Conservation (phyloP, 2,329 filamentous ascomycete species). For the Coniella vitis region DNA sequence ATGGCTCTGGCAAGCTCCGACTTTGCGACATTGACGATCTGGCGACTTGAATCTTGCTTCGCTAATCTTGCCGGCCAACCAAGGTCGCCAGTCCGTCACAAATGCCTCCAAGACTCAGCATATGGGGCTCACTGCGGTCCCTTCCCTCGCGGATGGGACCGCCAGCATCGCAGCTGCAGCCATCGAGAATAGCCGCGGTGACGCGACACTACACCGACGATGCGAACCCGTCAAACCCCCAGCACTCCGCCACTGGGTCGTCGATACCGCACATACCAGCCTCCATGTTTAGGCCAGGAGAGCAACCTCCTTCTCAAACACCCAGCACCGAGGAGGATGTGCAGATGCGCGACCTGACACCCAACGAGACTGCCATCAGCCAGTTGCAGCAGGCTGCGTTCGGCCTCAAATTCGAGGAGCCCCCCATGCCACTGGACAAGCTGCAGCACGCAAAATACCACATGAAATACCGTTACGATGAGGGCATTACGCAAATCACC, state of each 20-base stretch:
- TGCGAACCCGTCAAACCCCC: constrained; percentile 7
- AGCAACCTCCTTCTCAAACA: neutral
- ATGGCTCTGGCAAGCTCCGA: neutral
- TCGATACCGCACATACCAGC: constrained; percentile 10
- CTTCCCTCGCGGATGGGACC: constrained; percentile 33
- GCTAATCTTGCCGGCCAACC: constrained; percentile 10
- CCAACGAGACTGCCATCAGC: constrained; percentile 34
- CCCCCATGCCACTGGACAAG: constrained; percentile 54
- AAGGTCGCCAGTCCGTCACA: constrained; percentile 15
- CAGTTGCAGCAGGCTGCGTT: constrained; percentile 28
- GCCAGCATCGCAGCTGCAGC: constrained; percentile 18
- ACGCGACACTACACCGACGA: constrained; percentile 24
- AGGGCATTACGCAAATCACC: constrained; percentile 78
- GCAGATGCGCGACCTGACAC: constrained; percentile 29
- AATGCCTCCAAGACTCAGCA: constrained; percentile 51
- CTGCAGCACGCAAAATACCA: constrained; percentile 39
- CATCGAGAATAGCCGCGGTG: constrained; percentile 21
- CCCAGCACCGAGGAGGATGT: constrained; percentile 21
- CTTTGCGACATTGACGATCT: neutral
- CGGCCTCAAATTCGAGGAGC: constrained; percentile 63
- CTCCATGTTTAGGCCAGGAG: constrained; percentile 5
- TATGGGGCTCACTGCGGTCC: constrained; percentile 37
- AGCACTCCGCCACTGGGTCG: neutral
- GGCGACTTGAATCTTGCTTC: neutral
- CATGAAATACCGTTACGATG: constrained; percentile 77